Base-by-base conservation (phyloP, 2,329 filamentous ascomycete genomes). In the Xylaria sp. region DNA sequence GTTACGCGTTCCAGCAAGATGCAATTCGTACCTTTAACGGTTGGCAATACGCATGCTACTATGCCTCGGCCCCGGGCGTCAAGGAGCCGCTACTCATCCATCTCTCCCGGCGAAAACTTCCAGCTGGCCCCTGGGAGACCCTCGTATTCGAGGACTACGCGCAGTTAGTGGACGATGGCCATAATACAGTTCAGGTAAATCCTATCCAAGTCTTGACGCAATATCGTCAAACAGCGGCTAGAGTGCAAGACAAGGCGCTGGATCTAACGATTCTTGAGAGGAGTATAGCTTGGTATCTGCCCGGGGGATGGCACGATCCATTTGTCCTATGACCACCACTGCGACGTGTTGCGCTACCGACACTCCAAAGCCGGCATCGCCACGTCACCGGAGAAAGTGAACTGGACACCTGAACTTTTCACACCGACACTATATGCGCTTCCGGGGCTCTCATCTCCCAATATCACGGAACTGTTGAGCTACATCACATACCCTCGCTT, bases 241-340 rank as follows among this genome's bases (percentile, higher is more conserved):
- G n/a, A 8, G 21, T 5, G 21, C 17, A 56, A 34, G n/a, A 42
- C 12, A 17, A 57, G 12, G 24, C 8, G 17, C 34, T 36, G 24
- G 9, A 51, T 57, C 66, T 69, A 54, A 68, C 55, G 24, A 17
- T 63, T 56, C 58, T 53, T n/a, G 57, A 58, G 60, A 21, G 53
- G 36, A 12, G 65, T 62, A 32, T 71, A 78, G 76, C 70, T 86
- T 69, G 85, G 84, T 2, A 82, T 86, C 51, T 85, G 81, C 53
- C 75, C 78, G 4, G 83, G 81, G 1, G 84, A 86, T 67, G 84
- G 84, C 53, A 85, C 82, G n/a, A 85, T 86, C 27, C 85, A 86
- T 67, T 74, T 86, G 3, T 83, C 82, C 7, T 86, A 85, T 69
- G 84, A 86, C 63, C 85, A 86, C 68, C 84, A 86, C 69, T 83